These are phyloP conservation scores for Corymbia maculata DNA, from an alignment of 345 rosid species.

Conservation along the genomic window DNA sequence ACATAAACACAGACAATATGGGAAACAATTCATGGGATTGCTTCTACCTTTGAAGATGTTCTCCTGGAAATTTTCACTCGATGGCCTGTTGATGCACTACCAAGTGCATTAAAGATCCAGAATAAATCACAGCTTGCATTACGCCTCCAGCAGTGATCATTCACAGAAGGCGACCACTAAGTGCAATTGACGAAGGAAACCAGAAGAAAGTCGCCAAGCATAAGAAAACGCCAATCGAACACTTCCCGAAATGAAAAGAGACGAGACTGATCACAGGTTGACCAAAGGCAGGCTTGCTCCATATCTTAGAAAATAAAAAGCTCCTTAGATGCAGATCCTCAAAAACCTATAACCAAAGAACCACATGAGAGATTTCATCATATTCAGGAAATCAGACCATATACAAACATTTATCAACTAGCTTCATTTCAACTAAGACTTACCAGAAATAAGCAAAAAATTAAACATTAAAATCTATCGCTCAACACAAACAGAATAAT, in stretches of 20 bases:
- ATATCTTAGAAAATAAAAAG: slow-evolving; percentile 37
- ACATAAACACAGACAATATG: not conserved
- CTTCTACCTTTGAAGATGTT: not conserved
- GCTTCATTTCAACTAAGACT: not conserved
- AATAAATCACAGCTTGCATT: slow-evolving; percentile 55
- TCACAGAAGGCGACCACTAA: slow-evolving; percentile 33
- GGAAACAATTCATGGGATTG: not conserved
- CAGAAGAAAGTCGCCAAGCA: slow-evolving; percentile 52
- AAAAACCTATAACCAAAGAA: slow-evolving; percentile 27
- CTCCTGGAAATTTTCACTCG: not conserved
- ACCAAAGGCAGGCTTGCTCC: slow-evolving; percentile 55
- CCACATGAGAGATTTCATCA: not conserved
- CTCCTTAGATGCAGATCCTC: slow-evolving; percentile 33
- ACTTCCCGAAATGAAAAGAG: slow-evolving; percentile 67
- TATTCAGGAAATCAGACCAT: not conserved
- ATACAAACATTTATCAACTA: not conserved
- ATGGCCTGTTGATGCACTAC: not conserved
- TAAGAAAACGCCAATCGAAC: slow-evolving; percentile 76
- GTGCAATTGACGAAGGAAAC: slow-evolving; percentile 86
- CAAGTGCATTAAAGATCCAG: slow-evolving; percentile 37
- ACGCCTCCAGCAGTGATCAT: slow-evolving; percentile 32
- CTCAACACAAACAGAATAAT: not conserved
- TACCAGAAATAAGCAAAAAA: not conserved
- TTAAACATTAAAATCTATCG: not conserved
- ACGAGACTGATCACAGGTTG: slow-evolving; percentile 51